Percentiles rank a stretch among this genome's conserved stretches.
Evolutionary conservation across 1,284 basidiomycete species (phyloP).

Genomic region (Sporisorium exsertum): DNA sequence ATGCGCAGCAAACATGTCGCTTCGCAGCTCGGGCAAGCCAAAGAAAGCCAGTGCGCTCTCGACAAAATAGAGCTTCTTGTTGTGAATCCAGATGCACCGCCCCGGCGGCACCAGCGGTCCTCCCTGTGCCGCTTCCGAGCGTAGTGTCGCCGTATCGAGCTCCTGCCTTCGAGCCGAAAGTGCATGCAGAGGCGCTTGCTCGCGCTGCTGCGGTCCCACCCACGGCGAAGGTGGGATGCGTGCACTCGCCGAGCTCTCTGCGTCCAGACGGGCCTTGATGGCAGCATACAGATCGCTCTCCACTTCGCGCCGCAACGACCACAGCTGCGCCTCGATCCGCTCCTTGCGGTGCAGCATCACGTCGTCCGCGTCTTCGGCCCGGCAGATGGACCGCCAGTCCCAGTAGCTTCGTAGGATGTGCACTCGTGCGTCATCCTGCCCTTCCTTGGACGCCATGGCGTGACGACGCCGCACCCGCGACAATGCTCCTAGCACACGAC

Average conservation of each 20-base stretch:
- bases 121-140: conserved; percentile 58
- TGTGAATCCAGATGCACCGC: conserved; percentile 59
- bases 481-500: conserved; percentile 66
- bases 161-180: conserved; percentile 58
- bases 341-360: conserved; percentile 61
- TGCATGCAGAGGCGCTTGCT: conserved; percentile 57
- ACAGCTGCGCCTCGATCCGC: conserved; percentile 61
- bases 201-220: conserved; percentile 55
- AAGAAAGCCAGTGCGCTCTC: conserved; percentile 63
- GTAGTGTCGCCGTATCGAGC: conserved; percentile 60
- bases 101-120: conserved; percentile 64
- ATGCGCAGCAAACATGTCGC: conserved; percentile 63
- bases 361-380: conserved; percentile 47
- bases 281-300: conserved; percentile 65
- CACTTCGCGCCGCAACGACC: conserved; percentile 65
- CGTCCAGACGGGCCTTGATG: conserved; percentile 55
- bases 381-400: conserved; percentile 60
- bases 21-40: conserved; percentile 59
- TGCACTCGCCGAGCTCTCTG: conserved; percentile 17
- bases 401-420: conserved; percentile 64
- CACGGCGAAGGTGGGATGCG: conserved; percentile 60
- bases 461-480: conserved; percentile 62
- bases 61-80: conserved; percentile 55
- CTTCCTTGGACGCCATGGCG: conserved; percentile 37
- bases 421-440: conserved; percentile 52